A percentile compares a stretch with the other conserved stretches of the same genome.
Conservation (phyloP, 116 monocot species). For the Trichopus zeylanicus region DNA sequence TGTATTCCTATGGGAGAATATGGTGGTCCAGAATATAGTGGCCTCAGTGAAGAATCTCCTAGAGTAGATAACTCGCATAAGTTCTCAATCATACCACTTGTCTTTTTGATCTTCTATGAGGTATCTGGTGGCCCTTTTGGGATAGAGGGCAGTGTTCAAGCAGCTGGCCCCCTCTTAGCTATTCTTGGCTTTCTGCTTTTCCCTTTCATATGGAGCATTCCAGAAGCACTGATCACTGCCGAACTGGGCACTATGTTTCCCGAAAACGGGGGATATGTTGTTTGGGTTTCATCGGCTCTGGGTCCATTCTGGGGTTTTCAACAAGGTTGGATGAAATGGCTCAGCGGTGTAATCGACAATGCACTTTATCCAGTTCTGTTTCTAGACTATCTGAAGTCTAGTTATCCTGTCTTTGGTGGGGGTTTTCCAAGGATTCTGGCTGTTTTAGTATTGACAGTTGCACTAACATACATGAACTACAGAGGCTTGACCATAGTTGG, state of each 20-base stretch:
- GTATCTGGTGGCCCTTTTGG: slow-evolving; percentile 74
- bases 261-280: slow-evolving; percentile 76
- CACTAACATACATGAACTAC: slow-evolving; percentile 71
- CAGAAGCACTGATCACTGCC: slow-evolving; percentile 80
- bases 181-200: slow-evolving; percentile 75
- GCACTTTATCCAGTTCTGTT: slow-evolving; percentile 73
- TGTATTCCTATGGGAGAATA: slow-evolving; percentile 28
- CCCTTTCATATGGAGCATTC: slow-evolving; percentile 85
- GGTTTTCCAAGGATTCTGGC: slow-evolving; percentile 42
- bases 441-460: slow-evolving; percentile 43
- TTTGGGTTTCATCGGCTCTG: slow-evolving; percentile 76
- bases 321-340: slow-evolving; percentile 88
- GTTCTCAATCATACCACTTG: slow-evolving; percentile 47
- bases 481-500: slow-evolving; percentile 76
- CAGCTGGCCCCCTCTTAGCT: slow-evolving; percentile 71
- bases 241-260: slow-evolving; percentile 88
- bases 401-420: slow-evolving; percentile 35
- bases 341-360: slow-evolving; percentile 78
- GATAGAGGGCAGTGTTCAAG: slow-evolving; percentile 62
- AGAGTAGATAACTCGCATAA: slow-evolving; percentile 20
- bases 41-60: slow-evolving; percentile 15
- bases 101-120: slow-evolving; percentile 71
- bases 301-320: slow-evolving; percentile 92
- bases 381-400: slow-evolving; percentile 70
- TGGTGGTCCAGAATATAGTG: slow-evolving; percentile 11